Base-by-base conservation (phyloP, 75 land plant species). In the Azolla pinnata region DNA sequence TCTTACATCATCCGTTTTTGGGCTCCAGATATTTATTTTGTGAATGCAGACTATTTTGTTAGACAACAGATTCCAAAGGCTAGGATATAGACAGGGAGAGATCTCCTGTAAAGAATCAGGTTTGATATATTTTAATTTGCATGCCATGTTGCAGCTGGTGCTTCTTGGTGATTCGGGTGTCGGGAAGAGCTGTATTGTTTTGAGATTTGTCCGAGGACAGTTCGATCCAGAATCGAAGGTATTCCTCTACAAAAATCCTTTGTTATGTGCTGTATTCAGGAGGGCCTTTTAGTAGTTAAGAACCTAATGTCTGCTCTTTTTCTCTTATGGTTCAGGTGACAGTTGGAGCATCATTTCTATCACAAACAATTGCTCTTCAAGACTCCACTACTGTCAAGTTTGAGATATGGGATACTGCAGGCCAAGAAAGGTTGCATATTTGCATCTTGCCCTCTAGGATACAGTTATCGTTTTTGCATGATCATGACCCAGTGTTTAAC, bases 361-460 rank as follows among this genome's bases (percentile, higher is more conserved):
- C 96, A 27, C 98, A 92, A 65, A 92, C 98, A 40, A 78, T 92
- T 47, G 87, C 98, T 21, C 62, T 92, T 54, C 96, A 85, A 69
- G 98, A 92, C 64, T 83, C 96, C 0, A 91, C 89, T 0, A 92
- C 86, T 23, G 85, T 92, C 0, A 92, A 88, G 62, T 92, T 89
- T 73, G 98, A 92, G 79, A 92, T 92, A 61, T 92, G 98, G 98
- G 98, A 92, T 62, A 92, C 98, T 45, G 98, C 98, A 67, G 98
- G 98, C n/a, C 98, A 92, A 68, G 98, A 92, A 60, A 84, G 98
- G 97, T 93, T 71, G 54, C 14, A 14, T 18, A 2, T 17, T 3
- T 17, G n/a, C n/a, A n/a, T n/a, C n/a, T n/a, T n/a, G n/a, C n/a
- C n/a, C n/a, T n/a, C n/a, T n/a, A n/a, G n/a, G n/a, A 46, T 46